phyloP scores from a whole-genome alignment of 2,329 filamentous ascomycete species.

The Juglanconis juglandina region DNA sequence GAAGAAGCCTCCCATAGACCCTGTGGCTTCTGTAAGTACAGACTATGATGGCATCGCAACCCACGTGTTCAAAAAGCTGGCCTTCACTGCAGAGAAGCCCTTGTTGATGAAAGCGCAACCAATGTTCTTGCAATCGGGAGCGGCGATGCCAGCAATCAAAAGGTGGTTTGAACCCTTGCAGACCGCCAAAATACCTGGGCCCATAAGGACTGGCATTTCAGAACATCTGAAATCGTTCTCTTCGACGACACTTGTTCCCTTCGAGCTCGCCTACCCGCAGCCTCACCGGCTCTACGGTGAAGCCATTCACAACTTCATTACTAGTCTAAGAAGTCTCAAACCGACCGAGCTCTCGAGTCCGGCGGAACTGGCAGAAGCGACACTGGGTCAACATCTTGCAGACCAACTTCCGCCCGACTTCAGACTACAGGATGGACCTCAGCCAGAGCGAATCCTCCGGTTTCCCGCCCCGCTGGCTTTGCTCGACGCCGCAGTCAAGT shows the following conservation, averaged over 20 bases:
- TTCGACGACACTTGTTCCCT: constrained; percentile 1
- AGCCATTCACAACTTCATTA: constrained; percentile 1
- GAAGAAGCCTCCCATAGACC: background rate
- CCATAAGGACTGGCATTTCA: background rate
- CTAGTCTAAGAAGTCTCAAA: background rate
- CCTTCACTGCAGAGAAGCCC: constrained; percentile 6
- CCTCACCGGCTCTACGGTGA: background rate
- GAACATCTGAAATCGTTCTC: constrained; percentile 5
- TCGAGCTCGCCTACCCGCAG: constrained; percentile 17
- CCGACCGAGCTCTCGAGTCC: background rate
- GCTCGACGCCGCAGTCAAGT: constrained; percentile 56
- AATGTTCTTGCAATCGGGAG: background rate
- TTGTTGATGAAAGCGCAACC: constrained; percentile 9
- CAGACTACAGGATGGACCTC: too few relatives aligned
- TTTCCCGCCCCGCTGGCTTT: constrained; percentile 62
- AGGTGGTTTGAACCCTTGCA: constrained; percentile 11
- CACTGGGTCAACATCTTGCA: background rate
- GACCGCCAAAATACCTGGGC: background rate
- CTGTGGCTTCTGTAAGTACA: background rate
- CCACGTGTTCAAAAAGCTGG: background rate
- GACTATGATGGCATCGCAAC: constrained; percentile 1
- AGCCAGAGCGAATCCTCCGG: constrained; percentile 42
- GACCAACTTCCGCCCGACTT: background rate
- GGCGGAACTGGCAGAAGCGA: background rate
- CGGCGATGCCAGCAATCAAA: constrained; percentile 4